Conservation (phyloP, 2,329 filamentous ascomycete species). For the Aspergillus neoniger region DNA sequence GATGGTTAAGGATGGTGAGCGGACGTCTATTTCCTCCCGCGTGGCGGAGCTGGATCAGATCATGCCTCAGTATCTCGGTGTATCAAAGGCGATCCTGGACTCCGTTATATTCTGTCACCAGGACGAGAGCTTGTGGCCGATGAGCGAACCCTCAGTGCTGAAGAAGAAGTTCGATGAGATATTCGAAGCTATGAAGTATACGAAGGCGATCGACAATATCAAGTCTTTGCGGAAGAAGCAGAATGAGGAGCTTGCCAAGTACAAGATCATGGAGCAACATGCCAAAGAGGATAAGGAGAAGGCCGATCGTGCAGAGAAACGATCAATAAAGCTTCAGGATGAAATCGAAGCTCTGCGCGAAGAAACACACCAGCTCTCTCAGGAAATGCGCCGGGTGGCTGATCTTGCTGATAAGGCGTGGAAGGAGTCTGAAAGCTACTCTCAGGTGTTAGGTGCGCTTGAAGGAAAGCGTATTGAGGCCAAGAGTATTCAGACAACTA, state of each 20-base stretch:
- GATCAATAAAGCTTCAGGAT: constrained; percentile 63
- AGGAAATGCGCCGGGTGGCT: constrained; percentile 46
- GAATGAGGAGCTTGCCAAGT: constrained; percentile 69
- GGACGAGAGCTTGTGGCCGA: constrained; percentile 94
- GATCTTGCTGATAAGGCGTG: constrained; percentile 66
- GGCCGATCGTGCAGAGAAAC: constrained; percentile 70
- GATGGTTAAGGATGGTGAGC: constrained; percentile 77
- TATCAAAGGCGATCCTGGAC: constrained; percentile 85
- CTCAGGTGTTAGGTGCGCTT: constrained; percentile 73
- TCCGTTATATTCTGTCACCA: constrained; percentile 98
- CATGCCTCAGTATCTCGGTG: constrained; percentile 83
- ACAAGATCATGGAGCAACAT: constrained; percentile 73
- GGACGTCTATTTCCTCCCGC: constrained; percentile 74
- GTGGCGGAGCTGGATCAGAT: constrained; percentile 79
- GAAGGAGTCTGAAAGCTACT: constrained; percentile 71
- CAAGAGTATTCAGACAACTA: constrained; percentile 67
- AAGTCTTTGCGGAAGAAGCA: constrained; percentile 83
- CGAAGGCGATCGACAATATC: constrained; percentile 94
- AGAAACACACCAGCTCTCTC: constrained; percentile 62
- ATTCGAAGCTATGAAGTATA: constrained; percentile 95
- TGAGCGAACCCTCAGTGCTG: constrained; percentile 80
- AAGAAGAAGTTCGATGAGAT: constrained; percentile 98
- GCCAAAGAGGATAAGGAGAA: constrained; percentile 83
- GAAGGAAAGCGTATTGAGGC: constrained; percentile 75
- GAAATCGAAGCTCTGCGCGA: constrained; percentile 60